Percentiles rank a stretch among this genome's conserved stretches.
Conservation (phyloP, 306 rosid species). For the Cicer arietinum region DNA sequence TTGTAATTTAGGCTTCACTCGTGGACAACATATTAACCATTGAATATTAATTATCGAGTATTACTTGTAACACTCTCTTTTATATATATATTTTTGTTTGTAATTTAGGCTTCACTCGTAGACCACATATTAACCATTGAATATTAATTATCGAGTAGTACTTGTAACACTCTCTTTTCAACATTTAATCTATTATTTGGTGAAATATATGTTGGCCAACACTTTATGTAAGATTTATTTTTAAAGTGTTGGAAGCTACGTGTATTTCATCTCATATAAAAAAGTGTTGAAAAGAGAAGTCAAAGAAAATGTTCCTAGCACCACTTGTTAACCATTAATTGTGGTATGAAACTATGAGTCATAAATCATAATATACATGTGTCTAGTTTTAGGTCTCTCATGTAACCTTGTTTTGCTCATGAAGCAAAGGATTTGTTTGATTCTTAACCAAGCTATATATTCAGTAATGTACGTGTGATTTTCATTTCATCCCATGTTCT, state of each 20-base stretch:
- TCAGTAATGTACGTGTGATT: conserved; percentile 48
- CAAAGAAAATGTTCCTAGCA: too few relatives aligned
- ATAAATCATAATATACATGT: background rate
- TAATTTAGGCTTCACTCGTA: conserved; percentile 25
- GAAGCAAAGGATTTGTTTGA: conserved; percentile 59
- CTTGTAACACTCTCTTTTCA: too few relatives aligned
- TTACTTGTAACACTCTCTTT: too few relatives aligned
- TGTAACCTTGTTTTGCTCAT: conserved; percentile 57
- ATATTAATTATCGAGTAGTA: too few relatives aligned
- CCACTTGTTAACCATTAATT: conserved; percentile 15
- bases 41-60: too few relatives aligned
- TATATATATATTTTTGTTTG: background rate
- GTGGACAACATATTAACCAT: conserved; percentile 20
- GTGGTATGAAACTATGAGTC: conserved; percentile 34
- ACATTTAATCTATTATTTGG: too few relatives aligned
- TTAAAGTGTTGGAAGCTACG: too few relatives aligned
- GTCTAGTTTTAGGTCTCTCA: conserved; percentile 8
- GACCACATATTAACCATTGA: conserved; percentile 8
- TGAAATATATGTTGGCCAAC: too few relatives aligned
- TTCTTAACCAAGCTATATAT: conserved; percentile 46
- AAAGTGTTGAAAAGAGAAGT: too few relatives aligned
- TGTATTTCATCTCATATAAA: too few relatives aligned
- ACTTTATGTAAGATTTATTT: too few relatives aligned
- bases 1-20: conserved; percentile 25
- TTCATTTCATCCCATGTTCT: conserved; percentile 38